Conservation (phyloP, 257 asterid genomes). For the Penstemon newberryi region DNA sequence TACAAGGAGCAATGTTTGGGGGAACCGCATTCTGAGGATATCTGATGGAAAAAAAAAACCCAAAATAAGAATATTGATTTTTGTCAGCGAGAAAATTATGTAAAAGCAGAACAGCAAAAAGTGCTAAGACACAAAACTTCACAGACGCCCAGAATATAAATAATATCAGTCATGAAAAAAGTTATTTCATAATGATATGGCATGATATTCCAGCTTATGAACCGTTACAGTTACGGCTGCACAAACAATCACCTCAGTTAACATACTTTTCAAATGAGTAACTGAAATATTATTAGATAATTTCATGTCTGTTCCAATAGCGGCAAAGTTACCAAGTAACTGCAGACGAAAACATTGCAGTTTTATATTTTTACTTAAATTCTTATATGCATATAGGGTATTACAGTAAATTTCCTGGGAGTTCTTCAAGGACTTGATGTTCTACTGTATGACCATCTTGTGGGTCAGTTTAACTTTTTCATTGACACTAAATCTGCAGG, state of each 20-base stretch:
- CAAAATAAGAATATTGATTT: slow-evolving; percentile 22
- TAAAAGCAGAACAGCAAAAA: slow-evolving; percentile 15
- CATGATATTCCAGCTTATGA: slow-evolving; percentile 3
- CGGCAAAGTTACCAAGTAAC: not conserved
- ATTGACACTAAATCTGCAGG: not conserved
- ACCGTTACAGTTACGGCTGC: not conserved
- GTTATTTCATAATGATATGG: slow-evolving; percentile 5
- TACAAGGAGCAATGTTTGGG: slow-evolving; percentile 87
- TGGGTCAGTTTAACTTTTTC: not conserved
- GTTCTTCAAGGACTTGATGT: slow-evolving; percentile 5
- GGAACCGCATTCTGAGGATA: slow-evolving; percentile 79
- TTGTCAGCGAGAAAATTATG: slow-evolving; percentile 21
- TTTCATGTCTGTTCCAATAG: not conserved
- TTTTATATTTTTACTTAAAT: not conserved
- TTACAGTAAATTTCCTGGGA: not conserved
- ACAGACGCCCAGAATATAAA: slow-evolving; percentile 6
- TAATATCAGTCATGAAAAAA: slow-evolving; percentile 19
- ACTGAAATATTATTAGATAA: not conserved
- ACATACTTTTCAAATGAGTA: slow-evolving; percentile 4
- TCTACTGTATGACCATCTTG: not conserved
- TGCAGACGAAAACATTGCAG: not conserved
- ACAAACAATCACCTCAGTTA: not conserved
- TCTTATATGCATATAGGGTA: not conserved
- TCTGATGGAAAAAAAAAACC: slow-evolving; percentile 47
- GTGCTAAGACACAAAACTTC: slow-evolving; percentile 11